Conservation (phyloP, 2,329 filamentous ascomycete species). For the Clonostachys rosea region DNA sequence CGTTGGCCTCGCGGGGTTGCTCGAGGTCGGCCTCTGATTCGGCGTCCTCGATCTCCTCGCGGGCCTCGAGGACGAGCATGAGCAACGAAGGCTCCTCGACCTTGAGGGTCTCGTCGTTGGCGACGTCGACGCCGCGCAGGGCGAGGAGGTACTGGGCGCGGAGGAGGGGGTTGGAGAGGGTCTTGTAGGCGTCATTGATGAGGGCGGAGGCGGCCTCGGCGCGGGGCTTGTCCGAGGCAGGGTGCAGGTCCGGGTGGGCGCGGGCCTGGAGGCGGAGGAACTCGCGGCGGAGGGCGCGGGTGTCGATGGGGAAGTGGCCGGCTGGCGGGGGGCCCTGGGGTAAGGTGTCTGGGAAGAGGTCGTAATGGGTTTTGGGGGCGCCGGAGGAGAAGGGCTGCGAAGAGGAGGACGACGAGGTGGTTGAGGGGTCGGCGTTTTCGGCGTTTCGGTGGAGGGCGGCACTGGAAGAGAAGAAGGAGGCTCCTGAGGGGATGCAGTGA, state of each 20-base stretch:
- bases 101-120: conserved; percentile 71
- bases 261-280: conserved; percentile 80
- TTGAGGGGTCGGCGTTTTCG: neutral
- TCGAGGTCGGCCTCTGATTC: conserved; percentile 59
- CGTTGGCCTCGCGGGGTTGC: conserved; percentile 59
- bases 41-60: conserved; percentile 72
- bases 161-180: conserved; percentile 70
- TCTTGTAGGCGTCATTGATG: conserved; percentile 91
- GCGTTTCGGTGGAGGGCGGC: neutral
- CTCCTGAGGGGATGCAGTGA: no score
- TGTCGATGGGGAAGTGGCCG: conserved; percentile 72
- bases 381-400: conserved; percentile 3
- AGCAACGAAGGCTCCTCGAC: conserved; percentile 66
- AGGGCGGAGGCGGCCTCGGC: conserved; percentile 76
- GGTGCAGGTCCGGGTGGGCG: conserved; percentile 69
- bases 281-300: conserved; percentile 68
- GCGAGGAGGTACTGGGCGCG: conserved; percentile 87
- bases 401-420: conserved; percentile 1
- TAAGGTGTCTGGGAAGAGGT: conserved; percentile 80
- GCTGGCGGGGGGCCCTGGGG: conserved; percentile 71
- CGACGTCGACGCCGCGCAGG: conserved; percentile 70
- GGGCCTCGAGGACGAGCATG: conserved; percentile 74
- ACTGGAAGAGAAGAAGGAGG: no score
- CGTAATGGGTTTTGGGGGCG: conserved; percentile 62
- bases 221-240: conserved; percentile 44